Conservation (phyloP, 768 basidiomycete genomes). For the Amanita thiersii region DNA sequence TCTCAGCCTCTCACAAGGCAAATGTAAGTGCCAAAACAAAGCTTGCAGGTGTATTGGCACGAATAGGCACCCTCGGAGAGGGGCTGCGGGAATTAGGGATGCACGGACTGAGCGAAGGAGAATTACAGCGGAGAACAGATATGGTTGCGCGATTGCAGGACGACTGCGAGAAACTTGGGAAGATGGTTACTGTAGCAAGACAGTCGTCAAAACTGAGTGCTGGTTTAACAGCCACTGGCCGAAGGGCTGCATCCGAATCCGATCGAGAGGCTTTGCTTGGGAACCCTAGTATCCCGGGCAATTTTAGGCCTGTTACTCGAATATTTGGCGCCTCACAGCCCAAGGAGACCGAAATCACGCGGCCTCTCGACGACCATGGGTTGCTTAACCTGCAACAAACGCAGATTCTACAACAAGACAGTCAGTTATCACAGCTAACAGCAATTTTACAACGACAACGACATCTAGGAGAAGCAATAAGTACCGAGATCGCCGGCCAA, state of each 20-base stretch:
- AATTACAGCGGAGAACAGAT: conserved; percentile 81
- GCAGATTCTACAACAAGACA: conserved; percentile 80
- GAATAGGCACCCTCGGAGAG: conserved; percentile 64
- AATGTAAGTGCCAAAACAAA: conserved; percentile 84
- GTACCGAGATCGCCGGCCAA: conserved; percentile 73
- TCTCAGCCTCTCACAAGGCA: conserved; percentile 64
- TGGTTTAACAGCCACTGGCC: conserved; percentile 20
- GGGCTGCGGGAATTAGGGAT: conserved; percentile 59
- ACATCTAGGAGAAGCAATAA: conserved; percentile 81
- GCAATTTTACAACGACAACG: conserved; percentile 79
- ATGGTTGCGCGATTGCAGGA: conserved; percentile 85
- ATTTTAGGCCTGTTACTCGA: conserved; percentile 48
- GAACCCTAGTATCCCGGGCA: conserved; percentile 10
- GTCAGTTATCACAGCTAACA: conserved; percentile 70
- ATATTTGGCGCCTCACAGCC: conserved; percentile 65
- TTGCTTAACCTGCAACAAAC: conserved; percentile 71
- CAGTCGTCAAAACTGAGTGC: conserved; percentile 34
- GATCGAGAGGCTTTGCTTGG: conserved; percentile 65
- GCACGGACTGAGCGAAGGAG: conserved; percentile 83
- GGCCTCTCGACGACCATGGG: conserved; percentile 82
- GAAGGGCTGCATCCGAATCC: conserved; percentile 39
- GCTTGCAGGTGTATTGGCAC: conserved; percentile 66
- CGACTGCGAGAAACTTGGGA: conserved; percentile 82
- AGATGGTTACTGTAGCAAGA: conserved; percentile 75
- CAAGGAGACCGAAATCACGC: conserved; percentile 77